phyloP scores from a whole-genome alignment of 805 yeast species.

The Phaffomyces opuntiae region DNA sequence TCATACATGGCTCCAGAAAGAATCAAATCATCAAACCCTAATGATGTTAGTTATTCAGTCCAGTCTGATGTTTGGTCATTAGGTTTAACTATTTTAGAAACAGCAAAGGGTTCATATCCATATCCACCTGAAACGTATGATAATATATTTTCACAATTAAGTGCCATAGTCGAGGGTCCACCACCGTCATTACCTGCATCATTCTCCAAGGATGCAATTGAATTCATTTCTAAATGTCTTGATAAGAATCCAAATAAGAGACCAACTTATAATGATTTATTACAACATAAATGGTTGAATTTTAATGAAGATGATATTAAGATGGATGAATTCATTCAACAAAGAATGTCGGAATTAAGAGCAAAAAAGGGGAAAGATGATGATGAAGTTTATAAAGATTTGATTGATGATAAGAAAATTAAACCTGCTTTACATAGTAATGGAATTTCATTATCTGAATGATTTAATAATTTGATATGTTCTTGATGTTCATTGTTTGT shows the following conservation, averaged over 20 bases:
- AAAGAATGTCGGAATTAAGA: constrained; percentile 23
- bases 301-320: constrained; percentile 30
- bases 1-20: constrained; percentile 99
- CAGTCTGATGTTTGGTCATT: constrained; percentile 96
- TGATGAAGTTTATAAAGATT: constrained; percentile 17
- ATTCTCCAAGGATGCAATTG: constrained; percentile 71
- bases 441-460: constrained; percentile 7
- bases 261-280: constrained; percentile 70
- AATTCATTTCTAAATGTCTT: constrained; percentile 71
- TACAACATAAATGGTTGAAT: constrained; percentile 79
- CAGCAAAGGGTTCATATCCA: constrained; percentile 90
- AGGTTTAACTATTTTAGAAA: constrained; percentile 80
- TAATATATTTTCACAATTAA: constrained; percentile 84
- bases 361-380: constrained; percentile 16
- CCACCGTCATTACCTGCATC: constrained; percentile 71
- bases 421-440: constrained; percentile 28
- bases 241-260: constrained; percentile 75
- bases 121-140: constrained; percentile 91
- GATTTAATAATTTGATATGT: too few relatives aligned
- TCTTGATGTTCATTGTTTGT: too few relatives aligned
- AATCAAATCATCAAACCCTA: constrained; percentile 67
- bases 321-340: constrained; percentile 31
- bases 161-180: constrained; percentile 95
- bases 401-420: constrained; percentile 17
- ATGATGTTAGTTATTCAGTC: constrained; percentile 77